Base-by-base conservation (phyloP, 2,329 filamentous ascomycete genomes). In the Sarocladiaceae sp. region DNA sequence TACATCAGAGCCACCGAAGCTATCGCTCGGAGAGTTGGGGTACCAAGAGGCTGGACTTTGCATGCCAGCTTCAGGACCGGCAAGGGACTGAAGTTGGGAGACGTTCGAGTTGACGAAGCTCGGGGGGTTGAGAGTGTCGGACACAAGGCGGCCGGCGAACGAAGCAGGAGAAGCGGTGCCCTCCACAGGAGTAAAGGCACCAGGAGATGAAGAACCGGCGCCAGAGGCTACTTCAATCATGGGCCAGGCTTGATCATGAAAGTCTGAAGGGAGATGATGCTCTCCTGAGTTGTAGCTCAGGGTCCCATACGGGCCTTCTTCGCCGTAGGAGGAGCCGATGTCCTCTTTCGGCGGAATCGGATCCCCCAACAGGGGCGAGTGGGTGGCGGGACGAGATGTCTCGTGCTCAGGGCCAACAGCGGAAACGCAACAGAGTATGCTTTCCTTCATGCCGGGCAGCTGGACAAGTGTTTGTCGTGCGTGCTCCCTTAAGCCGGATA, bases 41-140 rank as follows among this genome's bases (percentile, higher is more conserved):
- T 32, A 32, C 19, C 15, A 43, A 21, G 40, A 43, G 16, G 40
- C 29, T 18, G 40, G 40, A n/a, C 40, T 43, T 15, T 43, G 40
- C 40, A 43, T 32, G 19, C 26, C 40, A 33, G 9, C 37, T 29
- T 41, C 37, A 29, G 37, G n/a, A n/a, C n/a, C 37, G 26, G 37
- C 37, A 27, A 41, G 23, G 15, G 26, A 4, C 11, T 41, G 37
- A 21, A 41, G 37, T 15, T 29, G 23, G 23, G 18, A 4, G 9
- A 29, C 6, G 6, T 29, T 41, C 23, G 24, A 13, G 24, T 27
- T 11, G 12, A 15, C 18, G 23, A 41, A 11, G n/a, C 23, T 18
- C 19, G 37, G n/a, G 4, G 23, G n/a, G 13, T n/a, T 24, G n/a
- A 18, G 19, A 12, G 23, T 21, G 5, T 18, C 6, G 15, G 37